Base-by-base conservation (phyloP, 306 rosid species). In the Pyrus communis region DNA sequence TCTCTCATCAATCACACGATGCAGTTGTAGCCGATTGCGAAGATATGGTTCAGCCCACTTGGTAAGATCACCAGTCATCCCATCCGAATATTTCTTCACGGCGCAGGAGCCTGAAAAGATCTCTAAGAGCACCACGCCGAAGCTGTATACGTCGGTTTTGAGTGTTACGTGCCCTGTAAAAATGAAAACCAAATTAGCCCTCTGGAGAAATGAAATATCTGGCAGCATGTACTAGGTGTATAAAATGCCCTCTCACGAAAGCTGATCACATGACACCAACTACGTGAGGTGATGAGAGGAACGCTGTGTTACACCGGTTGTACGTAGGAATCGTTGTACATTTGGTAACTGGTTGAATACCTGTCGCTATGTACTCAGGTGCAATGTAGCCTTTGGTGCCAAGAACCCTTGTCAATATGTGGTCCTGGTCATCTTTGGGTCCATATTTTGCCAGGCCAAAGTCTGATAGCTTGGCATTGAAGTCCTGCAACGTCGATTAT, bases 351-450 rank as follows among this genome's bases (percentile, higher is more conserved):
- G 13, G 23, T 61, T 57, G 25, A 40, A 19, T 84, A 86, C 86
- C 89, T 77, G 82, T 80, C 54, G 73, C 71, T 11, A 82, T 18
- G 83, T 84, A 84, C 52, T 87, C 85, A 1, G 83, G 85, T 11
- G 86, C 86, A 12, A 87, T 82, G 40, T 87, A 87, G 61, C 88
- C 86, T 74, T 76, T 85, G 46, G 85, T 85, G 81, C 91, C 91
- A 19, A 82, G 79, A 72, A 82, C 71, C 71, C 81, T 82, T 21
- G 85, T 80, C 80, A 80, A 51, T 8, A 85, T 62, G 30, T 77
- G 73, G 46, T 87, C 79, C 23, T 69, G 74, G 28, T 70, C 78
- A 22, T 76, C 77, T 27, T 58, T 77, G 60, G 87, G 91, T 82
- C 88, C 91, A 69, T 82, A 81, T 59, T 78, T 82, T 5, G 88